These are phyloP conservation scores for Astrothelium macrocarpum DNA, from an alignment of 495 filamentous ascomycete genomes.

Conservation along the genomic window DNA sequence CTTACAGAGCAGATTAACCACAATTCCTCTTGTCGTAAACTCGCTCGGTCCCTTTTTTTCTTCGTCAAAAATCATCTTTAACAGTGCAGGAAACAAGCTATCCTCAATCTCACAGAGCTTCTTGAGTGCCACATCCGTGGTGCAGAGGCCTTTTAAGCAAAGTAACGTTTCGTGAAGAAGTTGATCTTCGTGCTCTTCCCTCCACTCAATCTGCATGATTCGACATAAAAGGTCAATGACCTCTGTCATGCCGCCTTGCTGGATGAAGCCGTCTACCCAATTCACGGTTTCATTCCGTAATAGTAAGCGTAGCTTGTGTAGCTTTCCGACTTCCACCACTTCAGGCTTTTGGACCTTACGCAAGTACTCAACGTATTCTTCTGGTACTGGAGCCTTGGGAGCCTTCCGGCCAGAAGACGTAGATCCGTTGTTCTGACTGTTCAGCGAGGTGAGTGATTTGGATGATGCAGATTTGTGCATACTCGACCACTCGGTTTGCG, in stretches of 20 bases:
- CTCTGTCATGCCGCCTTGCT: constrained; percentile 82
- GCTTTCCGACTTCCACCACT: constrained; percentile 76
- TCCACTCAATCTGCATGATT: constrained; percentile 92
- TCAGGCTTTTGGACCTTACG: constrained; percentile 68
- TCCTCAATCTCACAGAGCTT: constrained; percentile 71
- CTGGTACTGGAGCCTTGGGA: constrained; percentile 40
- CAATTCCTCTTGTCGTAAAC: constrained; percentile 81
- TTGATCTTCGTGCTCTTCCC: constrained; percentile 93
- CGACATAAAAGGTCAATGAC: constrained; percentile 77
- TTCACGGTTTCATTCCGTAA: constrained; percentile 88
- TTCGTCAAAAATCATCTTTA: constrained; percentile 87
- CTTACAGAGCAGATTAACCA: constrained; percentile 65
- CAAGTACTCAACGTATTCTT: constrained; percentile 75
- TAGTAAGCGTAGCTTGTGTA: constrained; percentile 86
- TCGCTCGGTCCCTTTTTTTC: constrained; percentile 96
- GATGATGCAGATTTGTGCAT: constrained; percentile 38
- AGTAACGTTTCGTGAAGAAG: constrained; percentile 86
- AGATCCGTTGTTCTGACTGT: neutral
- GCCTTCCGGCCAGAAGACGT: constrained; percentile 27
- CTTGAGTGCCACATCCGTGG: constrained; percentile 71
- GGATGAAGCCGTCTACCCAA: constrained; percentile 89
- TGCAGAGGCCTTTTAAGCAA: constrained; percentile 90
- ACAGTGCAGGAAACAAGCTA: constrained; percentile 74
- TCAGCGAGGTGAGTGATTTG: constrained; percentile 39
- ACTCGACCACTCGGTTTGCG: constrained; percentile 27